Base-by-base conservation (phyloP, 371 early-diverging fungal species). In the Actinomortierella wolfii region DNA sequence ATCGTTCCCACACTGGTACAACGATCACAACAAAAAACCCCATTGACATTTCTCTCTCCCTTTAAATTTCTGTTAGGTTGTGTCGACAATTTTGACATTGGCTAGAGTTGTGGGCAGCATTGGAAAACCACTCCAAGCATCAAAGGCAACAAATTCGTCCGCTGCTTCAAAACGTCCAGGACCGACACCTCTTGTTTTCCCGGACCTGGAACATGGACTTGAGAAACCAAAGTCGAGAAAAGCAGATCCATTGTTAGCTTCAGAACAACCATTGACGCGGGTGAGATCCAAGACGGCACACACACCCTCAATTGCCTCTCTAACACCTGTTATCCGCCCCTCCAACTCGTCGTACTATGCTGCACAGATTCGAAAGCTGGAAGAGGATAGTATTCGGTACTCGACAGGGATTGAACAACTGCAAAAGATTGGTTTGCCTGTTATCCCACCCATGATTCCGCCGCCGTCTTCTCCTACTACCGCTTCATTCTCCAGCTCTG, bases 21-120 rank as follows among this genome's bases (percentile, higher is more conserved):
- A n/a, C n/a, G n/a, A n/a, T n/a, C n/a, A n/a, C n/a, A n/a, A n/a
- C n/a, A n/a, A n/a, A n/a, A n/a, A n/a, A n/a, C n/a, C n/a, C n/a
- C n/a, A 18, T 21, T 18, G 6, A 29, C 17, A 18, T 13, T 23
- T 49, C 39, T 46, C 34, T 29, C 17, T 15, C 21, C 20, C 6
- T n/a, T 18, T 18, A 9, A 11, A 34, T 34, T 3, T 50, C 6
- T 39, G 5, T 34, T 73, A 77, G 78, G 80, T 78, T 23, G 67
- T 87, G 46, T 70, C 80, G 17, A 83, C 84, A 0, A 77, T 87
- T 41, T 68, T 84, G 58, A 78, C 83, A 17, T 57, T 85, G 39
- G 65, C 74, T 46, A 70, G 76, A 46, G 61, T 80, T 21, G 64
- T 68, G 26, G 73, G 69, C 53, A 67, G 69, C 0, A 61, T 56